A percentile compares a stretch with the other conserved stretches of the same genome.
Conservation (phyloP, 441 rosid species). For the Bruguiera hainesii region DNA sequence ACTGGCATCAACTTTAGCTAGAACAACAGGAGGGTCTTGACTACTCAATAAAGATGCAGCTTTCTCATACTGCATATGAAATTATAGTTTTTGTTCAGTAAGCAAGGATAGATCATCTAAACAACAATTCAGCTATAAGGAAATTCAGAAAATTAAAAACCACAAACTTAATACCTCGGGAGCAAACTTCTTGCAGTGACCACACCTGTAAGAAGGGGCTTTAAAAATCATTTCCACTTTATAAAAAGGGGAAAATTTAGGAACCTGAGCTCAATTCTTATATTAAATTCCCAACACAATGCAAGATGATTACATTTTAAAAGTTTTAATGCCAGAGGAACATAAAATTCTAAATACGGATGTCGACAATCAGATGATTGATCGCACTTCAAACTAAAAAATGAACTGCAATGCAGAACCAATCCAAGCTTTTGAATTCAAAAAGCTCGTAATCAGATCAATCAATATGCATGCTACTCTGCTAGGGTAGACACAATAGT, state of each 20-base stretch:
- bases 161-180: constrained; percentile 63
- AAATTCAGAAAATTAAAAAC: neutral
- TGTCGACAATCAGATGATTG: no score
- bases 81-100: neutral
- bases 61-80: constrained; percentile 66
- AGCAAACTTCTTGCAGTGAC: constrained; percentile 93
- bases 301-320: no score
- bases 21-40: constrained; percentile 59
- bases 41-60: constrained; percentile 83
- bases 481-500: no score
- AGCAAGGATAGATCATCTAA: neutral
- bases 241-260: neutral
- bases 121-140: neutral
- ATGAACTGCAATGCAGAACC: no score
- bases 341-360: no score
- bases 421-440: no score
- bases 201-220: constrained; percentile 57
- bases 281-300: constrained; percentile 14
- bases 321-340: no score
- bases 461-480: no score
- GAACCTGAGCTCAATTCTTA: neutral
- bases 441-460: no score
- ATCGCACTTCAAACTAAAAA: no score
- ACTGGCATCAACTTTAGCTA: constrained; percentile 91
- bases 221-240: neutral